phyloP scores from a whole-genome alignment of 345 rosid species.

The Physaria fendleri region DNA sequence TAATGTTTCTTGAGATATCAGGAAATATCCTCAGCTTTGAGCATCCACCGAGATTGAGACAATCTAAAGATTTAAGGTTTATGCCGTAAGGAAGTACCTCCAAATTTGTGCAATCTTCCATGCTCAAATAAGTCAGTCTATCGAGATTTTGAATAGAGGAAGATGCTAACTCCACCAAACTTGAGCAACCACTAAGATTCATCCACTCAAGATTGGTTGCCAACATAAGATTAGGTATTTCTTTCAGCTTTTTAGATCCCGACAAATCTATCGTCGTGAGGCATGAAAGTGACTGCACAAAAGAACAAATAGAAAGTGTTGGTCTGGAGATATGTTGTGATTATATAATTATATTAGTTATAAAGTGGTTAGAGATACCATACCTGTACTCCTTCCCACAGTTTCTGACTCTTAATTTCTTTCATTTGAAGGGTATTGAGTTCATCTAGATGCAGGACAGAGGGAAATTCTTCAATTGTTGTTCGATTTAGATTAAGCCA shows the following conservation, averaged over 20 bases:
- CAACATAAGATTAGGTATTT: not conserved
- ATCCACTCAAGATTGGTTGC: not conserved
- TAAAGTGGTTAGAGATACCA: no score
- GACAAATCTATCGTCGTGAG: not conserved
- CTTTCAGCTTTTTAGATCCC: not conserved
- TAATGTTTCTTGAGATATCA: not conserved
- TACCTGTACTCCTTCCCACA: conserved; percentile 3
- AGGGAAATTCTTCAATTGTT: not conserved
- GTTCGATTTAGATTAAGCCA: not conserved
- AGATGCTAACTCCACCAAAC: not conserved
- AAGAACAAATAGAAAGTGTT: not conserved
- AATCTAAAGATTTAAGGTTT: not conserved
- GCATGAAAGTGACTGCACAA: not conserved
- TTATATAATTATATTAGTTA: no score
- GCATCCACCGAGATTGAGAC: conserved; percentile 13
- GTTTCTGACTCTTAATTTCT: conserved; percentile 4
- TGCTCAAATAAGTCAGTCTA: not conserved
- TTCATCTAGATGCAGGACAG: not conserved
- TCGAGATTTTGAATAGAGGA: not conserved
- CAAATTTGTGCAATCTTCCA: not conserved
- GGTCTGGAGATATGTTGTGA: no score
- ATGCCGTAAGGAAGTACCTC: not conserved
- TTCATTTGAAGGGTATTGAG: not conserved
- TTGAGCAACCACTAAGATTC: not conserved
- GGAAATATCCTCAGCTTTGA: not conserved